Evolutionary conservation across 805 yeast genomes (phyloP).

Genomic region (Lachancea quebecensis): DNA sequence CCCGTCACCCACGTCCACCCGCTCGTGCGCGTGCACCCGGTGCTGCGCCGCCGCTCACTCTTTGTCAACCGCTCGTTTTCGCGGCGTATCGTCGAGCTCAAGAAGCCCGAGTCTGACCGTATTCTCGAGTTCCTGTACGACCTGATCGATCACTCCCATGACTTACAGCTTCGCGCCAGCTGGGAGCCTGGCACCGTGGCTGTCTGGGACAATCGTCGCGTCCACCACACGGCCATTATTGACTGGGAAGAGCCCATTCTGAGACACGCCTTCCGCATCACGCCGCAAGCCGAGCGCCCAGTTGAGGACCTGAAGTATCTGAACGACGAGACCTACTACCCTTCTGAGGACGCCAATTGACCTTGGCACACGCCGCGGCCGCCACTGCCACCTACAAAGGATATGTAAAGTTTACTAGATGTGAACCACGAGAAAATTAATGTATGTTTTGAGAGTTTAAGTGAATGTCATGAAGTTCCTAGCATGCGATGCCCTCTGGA

Average conservation of each 20-base stretch:
- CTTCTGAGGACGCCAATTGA: slow-evolving; percentile 42
- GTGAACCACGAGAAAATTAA: background rate
- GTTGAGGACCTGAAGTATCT: slow-evolving; percentile 41
- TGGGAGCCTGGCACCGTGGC: slow-evolving; percentile 70
- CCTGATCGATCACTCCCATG: slow-evolving; percentile 48
- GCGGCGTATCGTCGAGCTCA: slow-evolving; percentile 62
- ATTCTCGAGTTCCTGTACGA: slow-evolving; percentile 50
- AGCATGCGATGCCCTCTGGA: too few relatives aligned
- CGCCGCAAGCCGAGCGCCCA: slow-evolving; percentile 70
- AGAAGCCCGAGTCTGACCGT: slow-evolving; percentile 61
- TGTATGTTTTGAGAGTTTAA: slow-evolving; percentile 34
- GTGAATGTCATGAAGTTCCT: background rate
- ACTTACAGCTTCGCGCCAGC: slow-evolving; percentile 59
- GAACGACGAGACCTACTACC: slow-evolving; percentile 17
- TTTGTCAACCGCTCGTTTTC: slow-evolving; percentile 57
- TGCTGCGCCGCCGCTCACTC: slow-evolving; percentile 52
- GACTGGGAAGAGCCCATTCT: slow-evolving; percentile 64
- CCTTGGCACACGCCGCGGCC: slow-evolving; percentile 27
- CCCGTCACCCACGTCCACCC: slow-evolving; percentile 58
- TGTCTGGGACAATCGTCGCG: slow-evolving; percentile 73
- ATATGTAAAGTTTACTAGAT: too few relatives aligned
- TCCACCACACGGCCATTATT: slow-evolving; percentile 59
- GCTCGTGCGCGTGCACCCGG: slow-evolving; percentile 66
- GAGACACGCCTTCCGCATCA: slow-evolving; percentile 69
- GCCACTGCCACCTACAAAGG: too few relatives aligned